phyloP scores from a whole-genome alignment of 2,329 filamentous ascomycete genomes.

The Cytospora paraplurivora region DNA sequence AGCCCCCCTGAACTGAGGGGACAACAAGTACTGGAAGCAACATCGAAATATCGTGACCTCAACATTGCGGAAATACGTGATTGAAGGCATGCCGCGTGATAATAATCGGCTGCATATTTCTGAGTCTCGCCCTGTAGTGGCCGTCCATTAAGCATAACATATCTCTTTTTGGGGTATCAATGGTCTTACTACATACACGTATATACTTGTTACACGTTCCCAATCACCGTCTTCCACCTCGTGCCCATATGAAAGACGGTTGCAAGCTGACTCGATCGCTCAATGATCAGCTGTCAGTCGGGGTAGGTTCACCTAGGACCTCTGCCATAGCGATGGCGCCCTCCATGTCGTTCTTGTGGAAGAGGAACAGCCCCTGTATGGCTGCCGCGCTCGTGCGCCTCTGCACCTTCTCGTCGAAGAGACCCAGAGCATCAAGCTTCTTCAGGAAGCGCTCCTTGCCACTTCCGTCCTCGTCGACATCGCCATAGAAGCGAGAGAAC shows the following conservation, averaged over 20 bases:
- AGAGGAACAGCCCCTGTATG: conserved; percentile 90
- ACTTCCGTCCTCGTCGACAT: conserved; percentile 66
- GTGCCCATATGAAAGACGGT: background rate
- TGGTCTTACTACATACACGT: conserved; percentile 3
- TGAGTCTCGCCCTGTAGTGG: background rate
- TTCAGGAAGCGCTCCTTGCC: conserved; percentile 70
- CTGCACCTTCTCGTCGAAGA: conserved; percentile 62
- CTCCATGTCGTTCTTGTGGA: conserved; percentile 88
- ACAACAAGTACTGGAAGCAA: background rate
- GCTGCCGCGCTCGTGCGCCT: conserved; percentile 80
- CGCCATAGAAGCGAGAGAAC: conserved; percentile 94
- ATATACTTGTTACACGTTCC: background rate
- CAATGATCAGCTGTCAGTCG: conserved; percentile 23
- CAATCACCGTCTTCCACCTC: background rate
- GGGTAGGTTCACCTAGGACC: conserved; percentile 45
- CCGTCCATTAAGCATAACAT: background rate
- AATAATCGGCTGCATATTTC: background rate
- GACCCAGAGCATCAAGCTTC: conserved; percentile 67
- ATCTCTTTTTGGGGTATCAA: conserved; percentile 10
- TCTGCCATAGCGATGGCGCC: conserved; percentile 83
- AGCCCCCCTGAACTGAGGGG: conserved; percentile 6
- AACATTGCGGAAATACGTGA: background rate
- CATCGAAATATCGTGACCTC: background rate
- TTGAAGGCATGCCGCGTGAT: background rate
- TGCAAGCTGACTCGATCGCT: background rate